Evolutionary conservation across 257 asterid species (phyloP).

Genomic region (Coffea canephora): DNA sequence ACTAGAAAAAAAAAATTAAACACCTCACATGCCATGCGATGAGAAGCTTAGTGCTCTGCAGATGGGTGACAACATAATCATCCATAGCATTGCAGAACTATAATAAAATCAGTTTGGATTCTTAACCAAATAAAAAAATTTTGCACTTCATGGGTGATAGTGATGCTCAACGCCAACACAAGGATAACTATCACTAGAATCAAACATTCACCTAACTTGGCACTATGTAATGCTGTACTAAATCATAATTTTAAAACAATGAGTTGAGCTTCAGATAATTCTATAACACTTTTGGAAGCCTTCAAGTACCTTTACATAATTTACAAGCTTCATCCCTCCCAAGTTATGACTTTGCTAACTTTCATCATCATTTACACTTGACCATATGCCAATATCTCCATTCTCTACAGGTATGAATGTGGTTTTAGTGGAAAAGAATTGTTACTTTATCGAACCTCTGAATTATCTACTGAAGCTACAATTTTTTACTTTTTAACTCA

Average conservation of each 20-base stretch:
- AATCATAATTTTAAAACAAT: background rate
- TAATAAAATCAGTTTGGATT: too few relatives aligned
- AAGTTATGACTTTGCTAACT: background rate
- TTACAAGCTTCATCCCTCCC: background rate
- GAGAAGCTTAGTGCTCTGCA: background rate
- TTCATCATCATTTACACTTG: background rate
- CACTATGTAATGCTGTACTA: too few relatives aligned
- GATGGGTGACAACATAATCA: background rate
- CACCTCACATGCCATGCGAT: background rate
- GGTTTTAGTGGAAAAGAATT: background rate
- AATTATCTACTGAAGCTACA: too few relatives aligned
- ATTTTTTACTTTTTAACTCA: background rate
- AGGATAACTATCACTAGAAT: background rate
- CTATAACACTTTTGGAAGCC: background rate
- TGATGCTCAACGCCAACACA: background rate
- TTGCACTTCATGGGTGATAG: background rate
- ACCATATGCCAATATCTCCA: too few relatives aligned
- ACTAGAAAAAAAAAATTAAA: background rate
- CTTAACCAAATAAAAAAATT: too few relatives aligned
- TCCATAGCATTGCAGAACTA: background rate
- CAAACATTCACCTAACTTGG: background rate
- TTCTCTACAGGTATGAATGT: too few relatives aligned
- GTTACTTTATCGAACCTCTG: background rate
- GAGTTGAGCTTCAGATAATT: background rate
- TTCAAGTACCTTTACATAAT: background rate